Percentiles rank a stretch among this genome's conserved stretches.
phyloP scores from a whole-genome alignment of 768 basidiomycete species.

The Suillus americanus region DNA sequence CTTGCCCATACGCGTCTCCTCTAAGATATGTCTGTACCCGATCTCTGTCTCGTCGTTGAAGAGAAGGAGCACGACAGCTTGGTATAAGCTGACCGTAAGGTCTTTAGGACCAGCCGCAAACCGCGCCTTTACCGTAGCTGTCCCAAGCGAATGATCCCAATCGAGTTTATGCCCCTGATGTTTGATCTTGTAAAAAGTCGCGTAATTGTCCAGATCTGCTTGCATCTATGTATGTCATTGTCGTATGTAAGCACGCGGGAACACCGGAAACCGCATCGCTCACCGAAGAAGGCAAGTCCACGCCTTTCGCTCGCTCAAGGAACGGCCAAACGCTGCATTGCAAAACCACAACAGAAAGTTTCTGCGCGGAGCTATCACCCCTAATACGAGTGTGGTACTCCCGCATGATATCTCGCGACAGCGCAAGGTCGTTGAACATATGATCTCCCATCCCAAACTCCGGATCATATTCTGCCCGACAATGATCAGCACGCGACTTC shows the following conservation, averaged over 20 bases:
- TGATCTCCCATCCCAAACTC: constrained; percentile 93
- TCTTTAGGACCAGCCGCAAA: constrained; percentile 79
- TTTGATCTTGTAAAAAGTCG: constrained; percentile 71
- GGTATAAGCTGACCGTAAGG: constrained; percentile 87
- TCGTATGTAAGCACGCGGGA: constrained; percentile 7
- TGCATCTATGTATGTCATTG: constrained; percentile 57
- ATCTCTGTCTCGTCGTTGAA: constrained; percentile 74
- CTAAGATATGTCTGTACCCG: constrained; percentile 65
- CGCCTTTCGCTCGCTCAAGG: constrained; percentile 44
- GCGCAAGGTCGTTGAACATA: constrained; percentile 89
- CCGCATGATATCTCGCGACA: constrained; percentile 71
- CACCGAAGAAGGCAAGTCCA: constrained; percentile 57
- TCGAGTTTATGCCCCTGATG: constrained; percentile 76
- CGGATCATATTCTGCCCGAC: constrained; percentile 78
- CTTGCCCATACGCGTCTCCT: constrained; percentile 73
- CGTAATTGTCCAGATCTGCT: constrained; percentile 60
- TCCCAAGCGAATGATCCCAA: constrained; percentile 88
- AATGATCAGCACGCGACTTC: constrained; percentile 16
- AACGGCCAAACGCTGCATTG: constrained; percentile 91
- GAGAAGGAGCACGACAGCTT: constrained; percentile 80
- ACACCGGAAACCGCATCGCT: constrained; percentile 15
- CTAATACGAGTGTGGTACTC: constrained; percentile 57
- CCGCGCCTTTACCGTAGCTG: constrained; percentile 67
- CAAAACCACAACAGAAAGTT: constrained; percentile 77
- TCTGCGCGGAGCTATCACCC: constrained; percentile 40